Evolutionary conservation across 83 land plant species (phyloP).

Genomic region (Picea abies): DNA sequence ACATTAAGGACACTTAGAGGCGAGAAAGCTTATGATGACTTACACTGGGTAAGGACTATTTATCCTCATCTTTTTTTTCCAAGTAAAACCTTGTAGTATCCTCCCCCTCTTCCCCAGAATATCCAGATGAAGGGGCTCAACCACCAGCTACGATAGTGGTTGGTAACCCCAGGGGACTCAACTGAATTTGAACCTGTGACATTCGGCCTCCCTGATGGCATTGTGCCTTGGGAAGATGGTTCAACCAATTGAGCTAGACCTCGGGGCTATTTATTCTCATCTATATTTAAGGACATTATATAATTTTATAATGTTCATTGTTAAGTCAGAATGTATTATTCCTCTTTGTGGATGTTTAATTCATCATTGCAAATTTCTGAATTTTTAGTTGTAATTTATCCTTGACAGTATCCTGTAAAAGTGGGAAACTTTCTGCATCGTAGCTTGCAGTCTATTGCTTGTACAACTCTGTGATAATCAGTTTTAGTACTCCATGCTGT

Average conservation of each 20-base stretch:
- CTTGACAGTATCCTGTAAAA: not conserved
- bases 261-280: no score
- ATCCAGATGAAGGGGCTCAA: no score
- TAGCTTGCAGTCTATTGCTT: not conserved
- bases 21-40: conserved; percentile 12
- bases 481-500: not conserved
- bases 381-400: not conserved
- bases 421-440: not conserved
- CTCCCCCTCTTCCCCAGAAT: no score
- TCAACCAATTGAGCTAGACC: no score
- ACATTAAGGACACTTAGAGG: conserved; percentile 12
- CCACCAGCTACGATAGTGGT: no score
- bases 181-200: no score
- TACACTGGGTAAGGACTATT: conserved; percentile 13
- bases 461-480: not conserved
- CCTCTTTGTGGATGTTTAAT: not conserved
- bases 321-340: not conserved
- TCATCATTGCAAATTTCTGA: not conserved
- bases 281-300: no score
- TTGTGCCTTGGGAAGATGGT: no score
- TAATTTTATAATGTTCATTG: no score
- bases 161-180: no score
- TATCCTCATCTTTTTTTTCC: not conserved
- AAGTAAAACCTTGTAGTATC: no score
- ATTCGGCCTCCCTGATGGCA: no score